Conservation (phyloP, 345 rosid genomes). For the Salix udensis region DNA sequence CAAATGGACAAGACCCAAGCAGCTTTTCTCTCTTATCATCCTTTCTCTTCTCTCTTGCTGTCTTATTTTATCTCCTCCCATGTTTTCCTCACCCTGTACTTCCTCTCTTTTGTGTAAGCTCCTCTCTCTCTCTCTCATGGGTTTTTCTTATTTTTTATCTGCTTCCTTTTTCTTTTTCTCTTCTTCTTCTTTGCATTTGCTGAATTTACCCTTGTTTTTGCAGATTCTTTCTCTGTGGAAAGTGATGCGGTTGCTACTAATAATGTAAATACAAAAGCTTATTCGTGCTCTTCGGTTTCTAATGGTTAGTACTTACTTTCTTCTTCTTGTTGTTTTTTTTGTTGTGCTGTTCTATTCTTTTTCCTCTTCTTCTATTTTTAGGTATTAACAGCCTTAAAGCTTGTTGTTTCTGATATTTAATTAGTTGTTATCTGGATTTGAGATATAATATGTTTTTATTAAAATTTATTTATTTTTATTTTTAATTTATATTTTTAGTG, state of each 20-base stretch:
- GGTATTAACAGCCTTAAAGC: background rate
- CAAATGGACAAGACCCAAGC: slow-evolving; percentile 56
- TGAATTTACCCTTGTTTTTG: slow-evolving; percentile 17
- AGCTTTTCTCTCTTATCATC: slow-evolving; percentile 52
- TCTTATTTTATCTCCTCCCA: slow-evolving; percentile 50
- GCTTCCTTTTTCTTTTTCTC: background rate
- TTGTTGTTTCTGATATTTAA: background rate
- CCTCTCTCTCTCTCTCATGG: background rate
- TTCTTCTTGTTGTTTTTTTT: background rate
- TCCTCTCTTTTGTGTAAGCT: slow-evolving; percentile 55
- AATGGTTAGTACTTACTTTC: slow-evolving; percentile 42
- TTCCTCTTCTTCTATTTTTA: background rate
- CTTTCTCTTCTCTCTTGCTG: slow-evolving; percentile 60
- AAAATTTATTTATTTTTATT: no score
- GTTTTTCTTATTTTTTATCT: background rate
- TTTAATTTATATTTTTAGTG: no score
- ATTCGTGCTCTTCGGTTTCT: slow-evolving; percentile 50
- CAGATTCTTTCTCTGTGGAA: slow-evolving; percentile 54
- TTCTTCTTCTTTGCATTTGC: background rate
- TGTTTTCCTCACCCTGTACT: slow-evolving; percentile 45
- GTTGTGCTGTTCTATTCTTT: background rate
- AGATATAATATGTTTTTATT: no score
- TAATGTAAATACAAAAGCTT: slow-evolving; percentile 26
- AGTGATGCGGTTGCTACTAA: slow-evolving; percentile 29
- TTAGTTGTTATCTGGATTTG: no score